phyloP scores from a whole-genome alignment of 495 filamentous ascomycete species.

The Stereocaulon alpinum region DNA sequence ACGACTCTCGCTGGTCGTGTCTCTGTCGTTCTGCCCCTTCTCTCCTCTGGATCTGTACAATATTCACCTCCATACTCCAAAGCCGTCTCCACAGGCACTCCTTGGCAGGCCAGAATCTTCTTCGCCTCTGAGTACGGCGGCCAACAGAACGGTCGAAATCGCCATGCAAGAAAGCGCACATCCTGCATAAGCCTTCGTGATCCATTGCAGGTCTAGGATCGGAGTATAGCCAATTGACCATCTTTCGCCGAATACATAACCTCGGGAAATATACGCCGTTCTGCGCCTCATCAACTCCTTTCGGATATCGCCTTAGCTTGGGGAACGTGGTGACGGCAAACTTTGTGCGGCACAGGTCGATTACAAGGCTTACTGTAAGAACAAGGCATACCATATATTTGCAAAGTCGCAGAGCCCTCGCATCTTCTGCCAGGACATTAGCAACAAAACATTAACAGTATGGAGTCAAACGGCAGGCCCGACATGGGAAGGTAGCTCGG shows the following conservation, averaged over 20 bases:
- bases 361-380: conserved; percentile 11
- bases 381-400: not conserved
- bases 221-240: conserved; percentile 1
- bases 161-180: conserved; percentile 8
- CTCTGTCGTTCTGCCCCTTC: not conserved
- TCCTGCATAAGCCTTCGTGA: conserved; percentile 1
- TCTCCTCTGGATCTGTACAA: not conserved
- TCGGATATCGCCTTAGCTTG: not conserved
- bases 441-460: not conserved
- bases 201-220: conserved; percentile 2
- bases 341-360: conserved; percentile 2
- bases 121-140: not conserved
- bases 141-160: conserved; percentile 4
- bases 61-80: not conserved
- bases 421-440: not conserved
- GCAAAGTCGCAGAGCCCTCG: not conserved
- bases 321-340: not conserved
- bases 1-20: not conserved
- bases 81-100: not conserved
- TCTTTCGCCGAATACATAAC: not conserved
- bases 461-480: not conserved
- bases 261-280: not conserved
- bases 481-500: conserved; percentile 4
- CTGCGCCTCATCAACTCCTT: conserved; percentile 9
- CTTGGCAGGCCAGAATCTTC: not conserved